Evolutionary conservation across 75 land plant species (phyloP), one percentile per base, ranked within the genome.

Genomic region (Picea sitchensis): DNA sequence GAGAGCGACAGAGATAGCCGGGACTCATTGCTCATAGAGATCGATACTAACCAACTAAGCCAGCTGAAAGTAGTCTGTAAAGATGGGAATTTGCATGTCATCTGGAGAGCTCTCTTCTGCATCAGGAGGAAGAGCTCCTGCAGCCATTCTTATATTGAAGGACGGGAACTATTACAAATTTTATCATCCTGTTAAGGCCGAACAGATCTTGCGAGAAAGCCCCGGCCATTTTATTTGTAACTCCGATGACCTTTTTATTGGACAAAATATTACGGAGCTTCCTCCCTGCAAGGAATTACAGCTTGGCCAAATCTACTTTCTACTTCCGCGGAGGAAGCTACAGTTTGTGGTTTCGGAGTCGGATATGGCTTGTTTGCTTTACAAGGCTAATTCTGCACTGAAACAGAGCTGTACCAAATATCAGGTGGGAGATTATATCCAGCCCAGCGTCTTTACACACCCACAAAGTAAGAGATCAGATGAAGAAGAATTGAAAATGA

Each of bases 301-400:
- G 31, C 74, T 76, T 3, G 78, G 81, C 21, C 86, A 88, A 80
- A 62, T 90, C 26, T 90, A 90, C 69, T 90, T 90, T 79, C 65
- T 86, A 17, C 86, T 90, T 21, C 84, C 92, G 31, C 62, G 58
- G 12, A 75, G 79, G 18, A 84, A 71, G 75, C 83, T 81, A 30
- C 54, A 84, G 51, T n/a, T 74, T 41, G 76, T 61, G 17, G 26
- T 87, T 23, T 23, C 81, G 18, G 83, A 83, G 54, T 38, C 81
- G 13, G 88, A 87, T n/a, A 87, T 87, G 88, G 88, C 86, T 18
- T 78, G 82, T 31, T 56, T 87, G 5, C 86, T 83, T 62, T 85
- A 80, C 23, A 87, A 81, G 77, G 86, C 88, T 21, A 79, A 71
- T 78, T 1, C 57, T 17, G 88, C 88, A 58, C 76, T 47, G 67